Percentiles rank a stretch among this genome's conserved stretches.
Evolutionary conservation across 1,284 basidiomycete species (phyloP).

Genomic region (Moesziomyces aphidis): DNA sequence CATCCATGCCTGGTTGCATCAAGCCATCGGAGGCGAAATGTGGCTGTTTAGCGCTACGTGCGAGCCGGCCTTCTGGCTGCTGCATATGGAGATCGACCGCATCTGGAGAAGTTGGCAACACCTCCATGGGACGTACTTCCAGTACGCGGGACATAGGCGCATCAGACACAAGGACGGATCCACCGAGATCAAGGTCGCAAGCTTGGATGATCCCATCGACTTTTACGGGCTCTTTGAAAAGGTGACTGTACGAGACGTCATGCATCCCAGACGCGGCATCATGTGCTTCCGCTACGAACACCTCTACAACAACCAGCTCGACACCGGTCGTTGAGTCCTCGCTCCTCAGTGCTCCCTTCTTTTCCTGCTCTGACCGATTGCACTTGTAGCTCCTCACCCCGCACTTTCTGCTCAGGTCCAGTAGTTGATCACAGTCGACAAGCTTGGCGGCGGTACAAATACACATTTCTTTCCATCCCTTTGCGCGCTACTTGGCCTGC

Average conservation of each 20-base stretch:
- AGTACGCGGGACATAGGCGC: slow-evolving; percentile 16
- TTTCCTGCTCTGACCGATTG: too few species aligned
- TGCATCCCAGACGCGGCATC: slow-evolving; percentile 43
- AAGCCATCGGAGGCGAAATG: slow-evolving; percentile 34
- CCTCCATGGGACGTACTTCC: slow-evolving; percentile 2
- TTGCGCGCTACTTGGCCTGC: too few species aligned
- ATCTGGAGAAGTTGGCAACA: slow-evolving; percentile 28
- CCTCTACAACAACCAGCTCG: slow-evolving; percentile 4
- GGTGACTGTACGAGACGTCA: slow-evolving; percentile 34
- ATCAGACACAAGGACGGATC: slow-evolving; percentile 4
- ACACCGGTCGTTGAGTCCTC: background rate
- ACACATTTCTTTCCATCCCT: background rate
- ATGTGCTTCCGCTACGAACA: slow-evolving; percentile 35
- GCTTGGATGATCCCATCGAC: slow-evolving; percentile 28
- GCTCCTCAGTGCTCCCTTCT: too few species aligned
- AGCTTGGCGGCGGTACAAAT: background rate
- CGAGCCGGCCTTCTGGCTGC: slow-evolving; percentile 42
- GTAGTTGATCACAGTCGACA: too few species aligned
- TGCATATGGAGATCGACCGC: slow-evolving; percentile 36
- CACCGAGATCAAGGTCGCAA: background rate
- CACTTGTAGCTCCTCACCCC: too few species aligned
- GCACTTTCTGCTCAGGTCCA: too few species aligned
- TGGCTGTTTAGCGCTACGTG: slow-evolving; percentile 21
- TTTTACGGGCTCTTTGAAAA: slow-evolving; percentile 33
- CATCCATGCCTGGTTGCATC: slow-evolving; percentile 27